A percentile compares a stretch with the other conserved stretches of the same genome.
Evolutionary conservation across 1,284 basidiomycete genomes (phyloP).

Genomic region (Cryptococcus sp.): DNA sequence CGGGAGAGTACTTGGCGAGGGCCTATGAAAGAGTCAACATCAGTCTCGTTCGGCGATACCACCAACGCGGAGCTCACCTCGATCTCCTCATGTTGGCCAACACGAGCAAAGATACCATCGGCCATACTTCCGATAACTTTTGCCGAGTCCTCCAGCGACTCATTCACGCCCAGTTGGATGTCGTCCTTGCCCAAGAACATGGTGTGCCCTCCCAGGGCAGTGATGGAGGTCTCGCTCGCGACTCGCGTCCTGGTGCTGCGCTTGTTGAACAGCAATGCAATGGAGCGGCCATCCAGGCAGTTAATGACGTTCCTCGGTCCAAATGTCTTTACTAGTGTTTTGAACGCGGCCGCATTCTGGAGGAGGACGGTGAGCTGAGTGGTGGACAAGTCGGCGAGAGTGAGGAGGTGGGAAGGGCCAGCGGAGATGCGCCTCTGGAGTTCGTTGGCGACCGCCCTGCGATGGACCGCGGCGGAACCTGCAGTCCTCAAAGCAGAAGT

Average conservation of each 20-base stretch:
- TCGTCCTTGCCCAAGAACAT: constrained; percentile 89
- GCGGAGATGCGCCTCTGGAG: neutral
- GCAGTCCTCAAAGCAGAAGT: no score
- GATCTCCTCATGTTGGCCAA: constrained; percentile 85
- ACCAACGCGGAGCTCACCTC: constrained; percentile 59
- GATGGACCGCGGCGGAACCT: no score
- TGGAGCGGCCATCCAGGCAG: constrained; percentile 70
- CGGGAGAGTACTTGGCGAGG: constrained; percentile 79
- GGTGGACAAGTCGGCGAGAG: constrained; percentile 45
- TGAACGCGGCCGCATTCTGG: constrained; percentile 35
- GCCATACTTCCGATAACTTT: constrained; percentile 87
- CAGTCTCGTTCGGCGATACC: neutral
- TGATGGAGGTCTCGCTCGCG: constrained; percentile 75
- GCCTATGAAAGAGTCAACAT: constrained; percentile 56
- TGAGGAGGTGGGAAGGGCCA: constrained; percentile 38
- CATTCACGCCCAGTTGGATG: constrained; percentile 96
- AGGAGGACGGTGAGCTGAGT: constrained; percentile 39
- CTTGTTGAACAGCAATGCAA: constrained; percentile 90
- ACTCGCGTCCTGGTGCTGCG: constrained; percentile 89
- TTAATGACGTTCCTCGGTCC: constrained; percentile 5
- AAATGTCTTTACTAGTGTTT: constrained; percentile 32
- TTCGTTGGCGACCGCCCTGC: neutral
- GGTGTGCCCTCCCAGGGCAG: constrained; percentile 78
- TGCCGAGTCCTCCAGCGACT: constrained; percentile 78
- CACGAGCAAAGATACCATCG: constrained; percentile 95